A percentile compares a stretch with the other conserved stretches of the same genome.
These are phyloP conservation scores for Aspergillus ellipticus DNA, from an alignment of 495 filamentous ascomycete genomes.

Conservation along the genomic window DNA sequence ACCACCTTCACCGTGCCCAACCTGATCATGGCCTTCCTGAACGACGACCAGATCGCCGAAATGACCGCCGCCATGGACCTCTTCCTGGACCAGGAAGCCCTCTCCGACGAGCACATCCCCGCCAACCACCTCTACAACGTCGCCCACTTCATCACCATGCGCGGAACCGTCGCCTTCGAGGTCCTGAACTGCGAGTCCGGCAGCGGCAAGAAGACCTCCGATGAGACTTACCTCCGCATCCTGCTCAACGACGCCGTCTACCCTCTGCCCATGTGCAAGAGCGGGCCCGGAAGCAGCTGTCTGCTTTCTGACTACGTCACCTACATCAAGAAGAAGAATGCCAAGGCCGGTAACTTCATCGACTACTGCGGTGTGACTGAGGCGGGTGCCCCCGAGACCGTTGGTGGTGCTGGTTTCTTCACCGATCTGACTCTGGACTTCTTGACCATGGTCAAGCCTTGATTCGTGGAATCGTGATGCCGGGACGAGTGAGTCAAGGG, in stretches of 20 bases:
- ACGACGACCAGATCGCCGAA: slow-evolving; percentile 59
- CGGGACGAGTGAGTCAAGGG: too few species aligned
- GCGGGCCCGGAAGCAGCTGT: slow-evolving; percentile 46
- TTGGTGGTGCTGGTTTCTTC: slow-evolving; percentile 43
- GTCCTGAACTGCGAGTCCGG: slow-evolving; percentile 36
- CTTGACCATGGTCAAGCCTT: slow-evolving; percentile 28
- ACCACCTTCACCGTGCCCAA: slow-evolving; percentile 38
- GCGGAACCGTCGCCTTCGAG: slow-evolving; percentile 53
- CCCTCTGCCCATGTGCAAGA: slow-evolving; percentile 41
- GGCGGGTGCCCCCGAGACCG: slow-evolving; percentile 12
- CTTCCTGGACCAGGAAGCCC: slow-evolving; percentile 42
- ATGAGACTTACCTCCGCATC: slow-evolving; percentile 40
- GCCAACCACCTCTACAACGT: slow-evolving; percentile 16
- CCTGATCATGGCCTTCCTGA: slow-evolving; percentile 51
- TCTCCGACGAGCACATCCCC: slow-evolving; percentile 38
- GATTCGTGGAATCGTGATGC: background rate
- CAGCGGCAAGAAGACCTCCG: slow-evolving; percentile 6
- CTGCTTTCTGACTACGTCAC: slow-evolving; percentile 39
- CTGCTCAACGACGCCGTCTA: slow-evolving; percentile 55
- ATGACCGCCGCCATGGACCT: slow-evolving; percentile 50
- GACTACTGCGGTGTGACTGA: slow-evolving; percentile 35
- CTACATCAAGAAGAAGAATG: slow-evolving; percentile 39
- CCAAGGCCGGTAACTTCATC: slow-evolving; percentile 39
- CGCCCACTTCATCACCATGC: slow-evolving; percentile 50
- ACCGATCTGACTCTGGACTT: slow-evolving; percentile 38